Conservation (phyloP, 2,329 filamentous ascomycete species). For the Verruconis gallopava region DNA sequence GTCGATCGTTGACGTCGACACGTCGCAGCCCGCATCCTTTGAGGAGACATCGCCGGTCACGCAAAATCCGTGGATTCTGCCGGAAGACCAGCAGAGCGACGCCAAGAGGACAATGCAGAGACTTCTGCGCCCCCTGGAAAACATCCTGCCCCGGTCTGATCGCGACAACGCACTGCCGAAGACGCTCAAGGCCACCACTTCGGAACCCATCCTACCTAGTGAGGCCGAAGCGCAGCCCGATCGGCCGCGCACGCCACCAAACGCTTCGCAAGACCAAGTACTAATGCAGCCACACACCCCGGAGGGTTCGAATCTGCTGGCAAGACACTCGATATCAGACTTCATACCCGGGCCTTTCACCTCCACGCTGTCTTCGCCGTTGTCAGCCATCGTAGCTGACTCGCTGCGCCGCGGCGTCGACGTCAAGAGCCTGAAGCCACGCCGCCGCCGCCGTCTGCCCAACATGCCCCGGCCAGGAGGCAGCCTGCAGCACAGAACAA, state of each 20-base stretch:
- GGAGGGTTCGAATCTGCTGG: constrained; percentile 25
- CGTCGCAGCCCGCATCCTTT: neutral
- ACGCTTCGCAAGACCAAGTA: constrained; percentile 7
- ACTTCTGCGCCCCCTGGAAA: constrained; percentile 7
- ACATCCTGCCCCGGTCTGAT: constrained; percentile 4
- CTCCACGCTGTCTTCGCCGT: constrained; percentile 45
- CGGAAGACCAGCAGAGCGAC: constrained; percentile 3
- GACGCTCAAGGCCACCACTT: constrained; percentile 19
- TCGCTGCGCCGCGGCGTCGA: constrained; percentile 41
- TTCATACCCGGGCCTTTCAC: constrained; percentile 47
- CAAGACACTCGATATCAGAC: constrained; percentile 36
- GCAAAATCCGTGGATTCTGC: constrained; percentile 8
- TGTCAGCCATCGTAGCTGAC: constrained; percentile 53
- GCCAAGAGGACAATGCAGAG: constrained; percentile 2
- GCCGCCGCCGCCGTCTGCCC: constrained; percentile 5
- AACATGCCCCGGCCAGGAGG: constrained; percentile 5
- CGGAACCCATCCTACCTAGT: constrained; percentile 17
- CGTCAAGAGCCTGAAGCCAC: neutral
- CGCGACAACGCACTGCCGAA: constrained; percentile 11
- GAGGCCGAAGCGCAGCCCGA: constrained; percentile 8
- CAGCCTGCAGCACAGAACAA: constrained; percentile 1
- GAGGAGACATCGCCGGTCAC: neutral
- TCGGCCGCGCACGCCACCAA: constrained; percentile 5
- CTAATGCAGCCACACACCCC: constrained; percentile 26
- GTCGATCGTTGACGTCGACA: constrained; percentile 1